Percentiles rank a stretch among this genome's conserved stretches.
phyloP scores from a whole-genome alignment of 768 basidiomycete genomes.

The Mycena polygramma region DNA sequence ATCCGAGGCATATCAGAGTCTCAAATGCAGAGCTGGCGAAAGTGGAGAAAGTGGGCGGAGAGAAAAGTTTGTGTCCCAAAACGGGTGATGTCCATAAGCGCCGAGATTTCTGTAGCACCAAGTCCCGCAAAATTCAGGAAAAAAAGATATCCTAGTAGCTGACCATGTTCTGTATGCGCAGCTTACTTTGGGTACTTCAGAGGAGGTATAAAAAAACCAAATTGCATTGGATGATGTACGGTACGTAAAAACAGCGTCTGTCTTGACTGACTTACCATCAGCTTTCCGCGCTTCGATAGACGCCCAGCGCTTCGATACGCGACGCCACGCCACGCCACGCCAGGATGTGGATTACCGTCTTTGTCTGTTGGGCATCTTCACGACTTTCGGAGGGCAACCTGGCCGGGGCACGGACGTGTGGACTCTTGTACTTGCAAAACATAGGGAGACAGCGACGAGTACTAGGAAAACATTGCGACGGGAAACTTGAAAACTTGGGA shows the following conservation, averaged over 20 bases:
- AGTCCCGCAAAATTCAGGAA: too few species aligned
- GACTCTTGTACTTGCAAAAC: constrained; percentile 60
- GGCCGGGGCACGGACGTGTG: constrained; percentile 37
- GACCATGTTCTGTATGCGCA: background rate
- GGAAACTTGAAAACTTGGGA: constrained; percentile 77
- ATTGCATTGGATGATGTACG: constrained; percentile 18
- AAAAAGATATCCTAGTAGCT: too few species aligned
- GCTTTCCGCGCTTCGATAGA: constrained; percentile 21
- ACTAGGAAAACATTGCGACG: constrained; percentile 65
- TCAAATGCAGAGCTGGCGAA: constrained; percentile 2
- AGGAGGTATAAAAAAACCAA: background rate
- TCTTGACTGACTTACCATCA: constrained; percentile 24
- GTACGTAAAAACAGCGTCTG: constrained; percentile 21
- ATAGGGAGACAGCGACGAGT: constrained; percentile 62
- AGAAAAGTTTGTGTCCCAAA: constrained; percentile 33
- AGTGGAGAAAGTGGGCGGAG: background rate
- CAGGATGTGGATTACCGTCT: background rate
- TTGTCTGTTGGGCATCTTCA: constrained; percentile 15
- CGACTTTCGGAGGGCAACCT: constrained; percentile 16
- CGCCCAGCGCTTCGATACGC: constrained; percentile 21
- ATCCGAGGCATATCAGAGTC: constrained; percentile 54
- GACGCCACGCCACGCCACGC: constrained; percentile 3
- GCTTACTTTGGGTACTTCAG: background rate
- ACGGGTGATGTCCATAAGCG: constrained; percentile 3
- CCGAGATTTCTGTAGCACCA: background rate